phyloP scores from a whole-genome alignment of 208 protist species.

The Trypanosomatidae sp. region DNA sequence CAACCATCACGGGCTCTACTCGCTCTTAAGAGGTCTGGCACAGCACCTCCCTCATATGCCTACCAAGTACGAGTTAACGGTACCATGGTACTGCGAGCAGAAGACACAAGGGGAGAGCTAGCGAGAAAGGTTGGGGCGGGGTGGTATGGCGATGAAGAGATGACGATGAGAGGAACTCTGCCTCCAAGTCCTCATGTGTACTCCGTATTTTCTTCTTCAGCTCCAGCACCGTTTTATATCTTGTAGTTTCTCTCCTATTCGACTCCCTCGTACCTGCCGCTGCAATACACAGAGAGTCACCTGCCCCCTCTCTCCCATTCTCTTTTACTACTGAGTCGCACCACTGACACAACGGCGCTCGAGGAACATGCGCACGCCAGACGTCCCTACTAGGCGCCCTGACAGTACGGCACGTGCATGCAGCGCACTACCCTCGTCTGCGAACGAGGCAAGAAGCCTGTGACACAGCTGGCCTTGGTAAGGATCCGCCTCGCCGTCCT shows the following conservation, averaged over 20 bases:
- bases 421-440: constrained; percentile 79
- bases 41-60: background rate
- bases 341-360: constrained; percentile 36
- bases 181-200: background rate
- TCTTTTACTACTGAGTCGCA: background rate
- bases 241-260: background rate
- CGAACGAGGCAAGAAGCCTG: constrained; percentile 64
- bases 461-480: constrained; percentile 9
- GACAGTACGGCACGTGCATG: constrained; percentile 83
- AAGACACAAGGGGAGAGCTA: background rate
- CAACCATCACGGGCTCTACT: background rate
- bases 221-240: background rate
- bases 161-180: background rate
- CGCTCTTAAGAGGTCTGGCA: background rate
- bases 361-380: constrained; percentile 82
- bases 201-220: background rate
- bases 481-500: constrained; percentile 7
- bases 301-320: background rate
- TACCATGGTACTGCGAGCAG: background rate
- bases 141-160: background rate
- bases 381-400: constrained; percentile 68
- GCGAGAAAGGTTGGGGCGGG: background rate
- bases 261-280: too few relatives aligned
- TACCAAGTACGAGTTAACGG: background rate
- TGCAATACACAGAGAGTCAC: background rate